These are phyloP conservation scores for Nephelium lappaceum DNA, from an alignment of 345 rosid species.

Conservation along the genomic window DNA sequence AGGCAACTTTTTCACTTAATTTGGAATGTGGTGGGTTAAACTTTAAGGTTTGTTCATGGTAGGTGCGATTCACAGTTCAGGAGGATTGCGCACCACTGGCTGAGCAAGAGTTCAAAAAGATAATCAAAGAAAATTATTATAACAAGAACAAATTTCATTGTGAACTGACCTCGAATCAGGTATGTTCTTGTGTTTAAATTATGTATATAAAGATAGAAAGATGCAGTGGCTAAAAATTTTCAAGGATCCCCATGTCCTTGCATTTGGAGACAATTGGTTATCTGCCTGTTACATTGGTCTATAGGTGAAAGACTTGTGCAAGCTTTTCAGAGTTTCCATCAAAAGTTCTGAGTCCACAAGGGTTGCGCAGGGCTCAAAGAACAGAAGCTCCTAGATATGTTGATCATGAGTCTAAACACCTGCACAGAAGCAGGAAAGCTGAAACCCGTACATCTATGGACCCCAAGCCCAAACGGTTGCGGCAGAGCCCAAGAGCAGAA, in stretches of 20 bases:
- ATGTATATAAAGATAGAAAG: not conserved
- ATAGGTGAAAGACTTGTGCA: constrained; percentile 28
- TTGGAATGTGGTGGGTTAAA: not conserved
- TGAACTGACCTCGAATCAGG: constrained; percentile 32
- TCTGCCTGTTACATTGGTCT: constrained; percentile 7
- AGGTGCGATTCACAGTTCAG: constrained; percentile 32
- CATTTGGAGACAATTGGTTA: constrained; percentile 1
- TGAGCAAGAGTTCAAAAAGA: constrained; percentile 30
- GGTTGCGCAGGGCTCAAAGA: not conserved
- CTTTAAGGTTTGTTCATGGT: not conserved
- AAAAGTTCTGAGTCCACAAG: constrained; percentile 10
- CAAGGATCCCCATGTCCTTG: not conserved
- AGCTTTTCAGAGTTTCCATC: constrained; percentile 26
- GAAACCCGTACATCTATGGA: not conserved
- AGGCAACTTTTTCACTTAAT: not conserved
- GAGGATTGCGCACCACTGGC: constrained; percentile 31
- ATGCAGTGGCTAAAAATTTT: not conserved
- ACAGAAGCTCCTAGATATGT: not conserved
- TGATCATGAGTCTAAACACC: constrained; percentile 3
- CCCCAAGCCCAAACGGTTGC: not conserved
- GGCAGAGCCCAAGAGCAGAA: not conserved
- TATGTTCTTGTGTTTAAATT: constrained; percentile 4
- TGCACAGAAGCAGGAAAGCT: not conserved
- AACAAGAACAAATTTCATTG: constrained; percentile 28
- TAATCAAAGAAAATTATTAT: constrained; percentile 35